Evolutionary conservation across 208 protist species (phyloP).

Genomic region (Wallacemonas sp.): DNA sequence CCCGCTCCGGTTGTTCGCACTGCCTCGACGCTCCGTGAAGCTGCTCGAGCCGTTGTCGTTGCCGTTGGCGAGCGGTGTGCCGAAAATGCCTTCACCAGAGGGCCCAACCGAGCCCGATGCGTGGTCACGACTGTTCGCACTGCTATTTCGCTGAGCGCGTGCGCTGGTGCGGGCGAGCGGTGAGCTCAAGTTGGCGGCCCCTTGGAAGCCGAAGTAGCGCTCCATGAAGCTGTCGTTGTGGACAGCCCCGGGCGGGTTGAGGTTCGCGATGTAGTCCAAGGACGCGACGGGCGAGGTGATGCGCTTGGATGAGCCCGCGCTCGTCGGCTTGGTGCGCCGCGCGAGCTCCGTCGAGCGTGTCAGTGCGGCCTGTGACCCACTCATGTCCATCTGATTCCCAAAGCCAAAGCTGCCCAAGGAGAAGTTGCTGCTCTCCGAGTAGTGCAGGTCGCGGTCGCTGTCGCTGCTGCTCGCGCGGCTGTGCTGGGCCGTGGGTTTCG

Average conservation of each 20-base stretch:
- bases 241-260: not conserved
- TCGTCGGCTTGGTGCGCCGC: not conserved
- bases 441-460: not conserved
- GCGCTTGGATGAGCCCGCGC: not conserved
- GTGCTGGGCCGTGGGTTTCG: not conserved
- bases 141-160: not conserved
- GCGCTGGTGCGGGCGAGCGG: too few species aligned
- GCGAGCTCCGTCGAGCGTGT: not conserved
- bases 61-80: not conserved
- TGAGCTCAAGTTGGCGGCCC: not conserved
- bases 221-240: constrained; percentile 8
- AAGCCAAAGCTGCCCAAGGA: constrained; percentile 6
- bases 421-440: not conserved
- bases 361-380: not conserved
- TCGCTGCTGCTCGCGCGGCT: constrained; percentile 6
- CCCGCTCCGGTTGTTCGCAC: not conserved
- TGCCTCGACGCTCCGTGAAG: not conserved
- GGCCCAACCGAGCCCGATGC: not conserved
- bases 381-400: not conserved
- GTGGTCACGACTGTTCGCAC: not conserved
- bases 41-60: not conserved
- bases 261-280: not conserved
- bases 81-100: not conserved
- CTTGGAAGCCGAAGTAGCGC: constrained; percentile 7
- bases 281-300: constrained; percentile 1